Base-by-base conservation (phyloP, 2,329 filamentous ascomycete species). In the Fusarium odoratissimum region DNA sequence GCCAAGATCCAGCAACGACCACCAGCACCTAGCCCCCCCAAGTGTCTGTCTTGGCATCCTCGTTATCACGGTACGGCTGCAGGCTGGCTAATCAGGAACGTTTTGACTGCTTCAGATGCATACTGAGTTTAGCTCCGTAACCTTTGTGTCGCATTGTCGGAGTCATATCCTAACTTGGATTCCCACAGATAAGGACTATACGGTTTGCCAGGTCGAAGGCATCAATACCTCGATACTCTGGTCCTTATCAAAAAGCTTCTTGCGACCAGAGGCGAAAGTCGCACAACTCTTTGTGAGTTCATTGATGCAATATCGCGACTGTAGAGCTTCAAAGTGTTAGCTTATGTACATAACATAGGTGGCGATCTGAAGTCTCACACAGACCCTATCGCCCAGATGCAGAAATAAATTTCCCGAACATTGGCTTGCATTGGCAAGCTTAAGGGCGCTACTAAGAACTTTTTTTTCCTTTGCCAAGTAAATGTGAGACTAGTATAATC, bases 11-110 rank as follows among this genome's bases (percentile, higher is more conserved):
- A 74, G 52, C 61, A 67, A 54, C 33, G 17, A 52, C 25, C 31
- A 46, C 31, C 37, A 45, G 37, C 33, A 31, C 49, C 63, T 40
- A 51, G 62, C 31, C 6, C 52, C 37, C 9, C 52, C 52, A 46
- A 60, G 66, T 68, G 60, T 46, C 40, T 60, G 33, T 61, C 75
- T 72, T 49, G 71, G 61, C 56, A 38, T 44, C 54, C 55, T 58
- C 41, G 59, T 65, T 76, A 77, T 77, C 75, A 64, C 54, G 62
- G 66, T 54, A 56, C 38, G 16, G 40, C 38, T 48, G 14, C 19
- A 38, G 55, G 35, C 48, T 62, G 49, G 59, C 58, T 64, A 56
- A 68, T 73, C 61, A 72, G 66, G 37, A 14, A 33, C 52, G 38
- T 23, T 19, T 56, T 19, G 51, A 44, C 38, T 59, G 44, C 58